Evolutionary conservation across 176 grass and related monocot genomes (phyloP), one percentile per base, ranked within the genome.

Genomic region (Triticum timopheevii): DNA sequence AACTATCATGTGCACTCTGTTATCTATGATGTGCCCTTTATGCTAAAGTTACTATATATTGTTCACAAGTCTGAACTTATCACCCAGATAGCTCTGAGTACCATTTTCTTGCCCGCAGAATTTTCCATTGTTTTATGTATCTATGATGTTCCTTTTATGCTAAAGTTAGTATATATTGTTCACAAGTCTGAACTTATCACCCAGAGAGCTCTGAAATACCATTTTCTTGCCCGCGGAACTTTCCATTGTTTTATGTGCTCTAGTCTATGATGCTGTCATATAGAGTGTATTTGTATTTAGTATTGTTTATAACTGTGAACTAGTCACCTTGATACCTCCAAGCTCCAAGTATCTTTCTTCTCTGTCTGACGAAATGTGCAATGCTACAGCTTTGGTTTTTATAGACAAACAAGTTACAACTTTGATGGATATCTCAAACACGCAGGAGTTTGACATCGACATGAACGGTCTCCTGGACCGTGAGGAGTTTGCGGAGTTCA

Each of bases 401-500:
- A 54, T 17, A 54, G 16, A 54, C 50, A 54, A 54, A 54, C 50
- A 65, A 67, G 31, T 79, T 80, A 83, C n/a, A 47, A 2, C 39
- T 36, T 24, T 64, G 30, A 69, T 24, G n/a, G 9, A 49, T 82
- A 23, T 65, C 13, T 82, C 13, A 16, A 83, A 56, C 27, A 7
- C 58, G 61, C 90, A 98, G 93, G 96, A 94, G 15, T 91, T 88
- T 20, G 96, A 98, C 73, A 76, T 90, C 15, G 87, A 98, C 52
- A 87, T 96, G 9, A 90, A 98, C 82, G 93, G 93, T 3, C 90
- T 92, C 19, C 92, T 98, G 45, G 90, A 98, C 59, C 93, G 96
- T 1, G 96, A 98, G 86, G 93, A 98, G 69, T 98, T 98, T 15
- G 94, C 90, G 2, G 86, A 94, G 85, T 98, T 98, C 90, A 96